Evolutionary conservation across 352 stramenopile genomes (phyloP), one percentile per base, ranked within the genome.

Genomic region (Phytophthora podocarpi): DNA sequence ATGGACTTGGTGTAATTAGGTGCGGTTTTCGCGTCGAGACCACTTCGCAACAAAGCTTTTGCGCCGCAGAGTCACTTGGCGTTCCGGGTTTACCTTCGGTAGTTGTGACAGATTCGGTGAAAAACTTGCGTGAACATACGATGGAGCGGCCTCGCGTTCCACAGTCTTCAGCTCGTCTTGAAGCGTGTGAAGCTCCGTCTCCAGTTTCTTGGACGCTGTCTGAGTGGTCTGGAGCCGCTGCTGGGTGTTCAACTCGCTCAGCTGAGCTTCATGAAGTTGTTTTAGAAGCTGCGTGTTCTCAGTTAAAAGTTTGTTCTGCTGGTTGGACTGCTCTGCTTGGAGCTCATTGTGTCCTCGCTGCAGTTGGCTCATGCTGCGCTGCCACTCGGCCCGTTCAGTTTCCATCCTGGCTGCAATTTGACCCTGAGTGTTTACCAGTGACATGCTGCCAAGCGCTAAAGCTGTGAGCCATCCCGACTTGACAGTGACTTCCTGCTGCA

Each of bases 251-350:
- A 31, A 2, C 39, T 28, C 39, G 12, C 21, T 18, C 2, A 36
- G 8, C 16, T 37, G 8, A 36, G 42, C 31, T 11, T 12, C 40
- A 74, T 58, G 37, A 76, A 80, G 47, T 54, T 87, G 50, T 73
- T 80, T 24, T 24, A 37, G 31, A 73, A 89, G 35, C 35, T 72
- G 10, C 42, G 73, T 12, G 73, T 85, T 41, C 55, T 87, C 12
- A 52, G 37, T 15, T 67, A 26, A 15, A 15, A 56, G 23, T 3
- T 27, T 6, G 26, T 16, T 20, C 27, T 34, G 27, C 42, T 50
- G n/a, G 12, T 52, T 36, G 10, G 15, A 5, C 2, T 42, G 28
- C 18, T 59, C 16, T 2, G 20, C 26, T 51, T 36, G 51, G 45
- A 41, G 21, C 15, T 50, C 37, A 5, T 20, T 16, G n/a, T 4